A percentile compares a stretch with the other conserved stretches of the same genome.
Evolutionary conservation across 768 basidiomycete species (phyloP).

Genomic region (Daedaleopsis nitida): DNA sequence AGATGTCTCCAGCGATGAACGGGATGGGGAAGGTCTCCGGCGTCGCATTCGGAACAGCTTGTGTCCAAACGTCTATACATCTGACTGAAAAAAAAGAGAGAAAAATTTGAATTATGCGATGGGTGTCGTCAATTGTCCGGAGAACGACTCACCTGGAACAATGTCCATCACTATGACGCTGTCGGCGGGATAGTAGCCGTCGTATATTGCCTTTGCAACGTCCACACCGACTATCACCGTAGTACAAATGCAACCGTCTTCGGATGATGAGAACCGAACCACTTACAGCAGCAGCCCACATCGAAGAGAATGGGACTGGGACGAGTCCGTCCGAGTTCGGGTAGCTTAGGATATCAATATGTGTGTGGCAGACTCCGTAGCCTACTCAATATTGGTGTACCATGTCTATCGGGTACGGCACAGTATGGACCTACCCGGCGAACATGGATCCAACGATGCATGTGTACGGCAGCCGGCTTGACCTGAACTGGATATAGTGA

Average conservation of each 20-base stretch:
- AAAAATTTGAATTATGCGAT: conserved; percentile 40
- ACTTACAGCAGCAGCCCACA: conserved; percentile 47
- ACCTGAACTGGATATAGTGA: too few relatives aligned
- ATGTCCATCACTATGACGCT: conserved; percentile 44
- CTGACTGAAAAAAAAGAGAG: too few relatives aligned
- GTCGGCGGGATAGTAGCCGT: conserved; percentile 42
- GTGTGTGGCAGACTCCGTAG: conserved; percentile 25
- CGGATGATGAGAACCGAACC: too few relatives aligned
- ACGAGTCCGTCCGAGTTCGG: conserved; percentile 40
- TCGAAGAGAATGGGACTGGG: conserved; percentile 43
- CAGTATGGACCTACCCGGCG: conserved; percentile 8
- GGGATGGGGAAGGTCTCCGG: conserved; percentile 52
- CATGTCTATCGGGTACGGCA: too few relatives aligned
- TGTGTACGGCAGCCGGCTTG: conserved; percentile 27
- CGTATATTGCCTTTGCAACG: too few relatives aligned
- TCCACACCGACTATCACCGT: conserved; percentile 37
- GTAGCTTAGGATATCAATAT: conserved; percentile 29
- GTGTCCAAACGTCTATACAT: conserved; percentile 68
- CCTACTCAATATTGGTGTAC: conserved; percentile 15
- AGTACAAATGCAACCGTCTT: too few relatives aligned
- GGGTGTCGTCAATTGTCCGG: too few relatives aligned
- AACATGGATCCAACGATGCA: conserved; percentile 28
- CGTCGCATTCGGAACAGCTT: conserved; percentile 56
- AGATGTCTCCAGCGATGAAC: conserved; percentile 59
- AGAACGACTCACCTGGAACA: conserved; percentile 40